These are phyloP conservation scores for Terana coerulea DNA, from an alignment of 768 basidiomycete genomes.

Conservation along the genomic window DNA sequence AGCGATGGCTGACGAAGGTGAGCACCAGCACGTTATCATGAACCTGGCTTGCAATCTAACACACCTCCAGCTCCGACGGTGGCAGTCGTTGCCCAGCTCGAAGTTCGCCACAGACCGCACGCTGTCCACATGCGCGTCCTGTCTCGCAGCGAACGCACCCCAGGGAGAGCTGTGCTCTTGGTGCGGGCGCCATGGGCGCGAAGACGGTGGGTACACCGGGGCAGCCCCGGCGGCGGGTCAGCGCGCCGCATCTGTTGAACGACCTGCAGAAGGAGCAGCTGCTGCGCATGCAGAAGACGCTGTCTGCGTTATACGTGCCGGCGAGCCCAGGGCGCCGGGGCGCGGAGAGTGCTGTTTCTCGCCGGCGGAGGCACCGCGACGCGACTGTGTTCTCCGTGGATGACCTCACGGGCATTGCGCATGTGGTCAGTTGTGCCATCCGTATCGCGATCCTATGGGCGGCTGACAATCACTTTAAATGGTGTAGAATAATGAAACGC, in stretches of 20 bases:
- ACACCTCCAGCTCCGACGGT: constrained; percentile 18
- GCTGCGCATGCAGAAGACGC: constrained; percentile 12
- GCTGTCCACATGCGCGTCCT: constrained; percentile 20
- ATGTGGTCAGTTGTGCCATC: neutral
- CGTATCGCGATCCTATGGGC: neutral
- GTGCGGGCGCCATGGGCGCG: constrained; percentile 18
- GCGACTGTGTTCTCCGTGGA: constrained; percentile 8
- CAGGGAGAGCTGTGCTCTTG: constrained; percentile 21
- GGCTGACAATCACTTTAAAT: neutral
- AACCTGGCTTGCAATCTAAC: neutral
- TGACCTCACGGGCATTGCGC: neutral
- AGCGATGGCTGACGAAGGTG: constrained; percentile 9
- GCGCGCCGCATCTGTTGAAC: constrained; percentile 23
- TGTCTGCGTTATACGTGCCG: neutral
- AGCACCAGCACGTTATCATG: neutral
- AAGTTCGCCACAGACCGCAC: constrained; percentile 18
- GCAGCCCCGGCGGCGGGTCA: constrained; percentile 13
- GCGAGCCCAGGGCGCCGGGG: neutral
- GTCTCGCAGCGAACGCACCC: constrained; percentile 19
- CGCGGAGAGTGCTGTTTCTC: neutral
- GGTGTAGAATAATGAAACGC: neutral
- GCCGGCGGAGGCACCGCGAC: constrained; percentile 7
- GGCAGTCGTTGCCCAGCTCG: constrained; percentile 23
- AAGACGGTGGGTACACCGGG: constrained; percentile 7
- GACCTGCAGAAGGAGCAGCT: constrained; percentile 27